Evolutionary conservation across 176 grass and related monocot genomes (phyloP).

Genomic region (Hyparrhenia diplandra): DNA sequence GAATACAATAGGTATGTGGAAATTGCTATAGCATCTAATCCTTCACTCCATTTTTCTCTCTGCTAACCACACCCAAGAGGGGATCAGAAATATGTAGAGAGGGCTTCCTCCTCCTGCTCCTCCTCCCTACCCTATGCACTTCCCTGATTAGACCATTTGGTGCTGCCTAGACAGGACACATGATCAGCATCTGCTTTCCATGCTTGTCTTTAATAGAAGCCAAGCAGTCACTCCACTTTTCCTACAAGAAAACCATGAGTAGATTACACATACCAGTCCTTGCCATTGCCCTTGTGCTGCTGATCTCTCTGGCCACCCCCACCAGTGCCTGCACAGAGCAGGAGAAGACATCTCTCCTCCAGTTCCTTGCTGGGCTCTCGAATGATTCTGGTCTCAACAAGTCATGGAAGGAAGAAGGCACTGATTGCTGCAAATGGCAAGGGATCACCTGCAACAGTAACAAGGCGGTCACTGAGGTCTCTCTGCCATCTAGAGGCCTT

Average conservation of each 20-base stretch:
- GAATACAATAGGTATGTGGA: background rate
- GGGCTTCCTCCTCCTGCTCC: background rate
- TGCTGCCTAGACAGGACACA: background rate
- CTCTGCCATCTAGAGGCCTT: background rate
- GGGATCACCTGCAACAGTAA: background rate
- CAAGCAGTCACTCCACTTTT: constrained; percentile 12
- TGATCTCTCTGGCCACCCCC: background rate
- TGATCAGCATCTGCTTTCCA: background rate
- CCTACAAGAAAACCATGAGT: background rate
- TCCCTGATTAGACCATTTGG: background rate
- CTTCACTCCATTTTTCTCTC: background rate
- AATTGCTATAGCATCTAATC: background rate
- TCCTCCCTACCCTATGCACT: too few relatives aligned
- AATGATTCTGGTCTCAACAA: background rate
- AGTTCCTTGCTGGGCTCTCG: background rate
- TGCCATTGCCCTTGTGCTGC: background rate
- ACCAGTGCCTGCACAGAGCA: background rate
- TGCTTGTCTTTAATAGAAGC: background rate
- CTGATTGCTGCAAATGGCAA: background rate
- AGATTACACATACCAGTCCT: background rate
- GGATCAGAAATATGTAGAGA: background rate
- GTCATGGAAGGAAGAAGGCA: background rate
- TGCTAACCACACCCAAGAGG: background rate
- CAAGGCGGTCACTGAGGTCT: background rate
- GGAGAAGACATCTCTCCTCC: background rate